Evolutionary conservation across 2,329 filamentous ascomycete species (phyloP).

Genomic region (Calcarisporium arbuscula): DNA sequence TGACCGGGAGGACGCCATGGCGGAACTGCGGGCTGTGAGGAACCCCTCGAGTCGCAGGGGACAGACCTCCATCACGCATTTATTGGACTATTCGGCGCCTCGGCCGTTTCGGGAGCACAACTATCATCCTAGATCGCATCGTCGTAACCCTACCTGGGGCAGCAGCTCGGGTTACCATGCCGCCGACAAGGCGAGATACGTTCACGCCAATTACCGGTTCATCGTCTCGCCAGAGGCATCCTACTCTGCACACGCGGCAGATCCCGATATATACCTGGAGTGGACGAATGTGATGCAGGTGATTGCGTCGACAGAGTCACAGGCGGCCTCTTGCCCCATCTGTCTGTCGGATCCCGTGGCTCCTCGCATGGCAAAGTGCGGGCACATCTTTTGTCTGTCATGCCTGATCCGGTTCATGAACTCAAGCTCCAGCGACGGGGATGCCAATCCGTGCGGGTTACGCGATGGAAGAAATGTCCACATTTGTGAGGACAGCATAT

Average conservation of each 20-base stretch:
- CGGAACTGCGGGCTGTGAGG: slow-evolving; percentile 60
- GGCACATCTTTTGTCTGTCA: slow-evolving; percentile 92
- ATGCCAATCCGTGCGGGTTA: slow-evolving; percentile 61
- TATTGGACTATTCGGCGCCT: slow-evolving; percentile 85
- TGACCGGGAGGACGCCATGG: slow-evolving; percentile 81
- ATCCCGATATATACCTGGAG: slow-evolving; percentile 84
- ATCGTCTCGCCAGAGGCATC: slow-evolving; percentile 77
- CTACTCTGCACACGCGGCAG: slow-evolving; percentile 73
- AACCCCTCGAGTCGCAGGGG: slow-evolving; percentile 69
- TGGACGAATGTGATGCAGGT: slow-evolving; percentile 91
- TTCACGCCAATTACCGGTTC: slow-evolving; percentile 97
- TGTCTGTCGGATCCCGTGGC: slow-evolving; percentile 90
- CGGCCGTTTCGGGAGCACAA: slow-evolving; percentile 58
- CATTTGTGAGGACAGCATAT: slow-evolving; percentile 91
- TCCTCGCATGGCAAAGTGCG: slow-evolving; percentile 93
- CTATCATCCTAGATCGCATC: slow-evolving; percentile 50
- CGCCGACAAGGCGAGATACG: slow-evolving; percentile 80
- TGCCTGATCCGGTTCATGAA: slow-evolving; percentile 96
- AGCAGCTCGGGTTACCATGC: slow-evolving; percentile 85
- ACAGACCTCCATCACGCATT: slow-evolving; percentile 93
- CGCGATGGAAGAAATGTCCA: slow-evolving; percentile 95
- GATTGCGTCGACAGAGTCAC: slow-evolving; percentile 82
- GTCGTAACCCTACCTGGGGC: slow-evolving; percentile 74
- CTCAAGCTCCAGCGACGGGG: slow-evolving; percentile 66
- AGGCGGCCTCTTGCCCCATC: slow-evolving; percentile 85